Evolutionary conservation across 768 basidiomycete species (phyloP), one percentile per base, ranked within the genome.

Genomic region (Leccinum subgranulosum): DNA sequence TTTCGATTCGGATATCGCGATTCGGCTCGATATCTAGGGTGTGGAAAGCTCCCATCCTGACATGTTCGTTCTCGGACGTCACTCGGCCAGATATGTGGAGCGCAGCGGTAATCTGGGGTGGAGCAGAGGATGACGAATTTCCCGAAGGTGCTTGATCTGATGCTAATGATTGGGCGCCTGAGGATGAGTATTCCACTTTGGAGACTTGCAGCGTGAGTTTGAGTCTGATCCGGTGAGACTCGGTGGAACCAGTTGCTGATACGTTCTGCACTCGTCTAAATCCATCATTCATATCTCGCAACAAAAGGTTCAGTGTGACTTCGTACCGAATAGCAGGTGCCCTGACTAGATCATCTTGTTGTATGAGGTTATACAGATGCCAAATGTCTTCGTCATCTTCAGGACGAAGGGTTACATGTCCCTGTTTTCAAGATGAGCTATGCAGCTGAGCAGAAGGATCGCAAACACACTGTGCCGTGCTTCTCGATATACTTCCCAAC

Each of bases 341-440:
- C 60, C 93, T 82, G 46, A 98, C 86, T 56, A 84, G 76, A 67
- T 98, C 95, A 17, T 90, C 92, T 77, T 88, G 80, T 62, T 91
- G 84, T 54, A 99, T 97, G 55, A 99, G 79, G 76, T 99, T 98
- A 74, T 98, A 99, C 28, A 98, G 79, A 80, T 99, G 97, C 95
- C 96, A 99, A 90, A 99, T 97, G 73, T 99, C 97, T 75, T 99
- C 97, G 66, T 98, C 94, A 65, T 98, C 95, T 72, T 99, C 94
- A 5, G 96, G 95, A 49, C 92, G 85, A 47, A 98, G 79, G n/a
- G 86, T 92, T 60, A 97, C 90, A 82, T 94, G 84, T 17, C 96
- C 96, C 93, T 95, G 66, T 50, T 60, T 53, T 45, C 36, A 4
- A 39, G 56, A 64, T 73, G 66, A 71, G 73, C 7, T 9, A 29